Percentiles rank a stretch among this genome's conserved stretches.
phyloP scores from a whole-genome alignment of 805 yeast genomes.

The Citeromyces matritensis region DNA sequence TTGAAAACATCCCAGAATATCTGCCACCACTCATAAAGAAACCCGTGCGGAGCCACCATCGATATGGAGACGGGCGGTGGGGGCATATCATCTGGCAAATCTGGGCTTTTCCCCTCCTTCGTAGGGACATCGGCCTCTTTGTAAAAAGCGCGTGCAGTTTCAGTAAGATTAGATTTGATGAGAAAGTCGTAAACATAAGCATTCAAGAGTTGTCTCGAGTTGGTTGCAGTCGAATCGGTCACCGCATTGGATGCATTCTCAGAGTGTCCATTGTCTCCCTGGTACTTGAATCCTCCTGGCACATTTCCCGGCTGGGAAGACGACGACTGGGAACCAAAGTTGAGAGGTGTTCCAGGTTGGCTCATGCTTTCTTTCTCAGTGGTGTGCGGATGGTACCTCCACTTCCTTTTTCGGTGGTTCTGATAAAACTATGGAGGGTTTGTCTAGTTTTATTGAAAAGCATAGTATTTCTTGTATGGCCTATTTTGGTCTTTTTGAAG shows the following conservation, averaged over 20 bases:
- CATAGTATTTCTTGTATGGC: background rate
- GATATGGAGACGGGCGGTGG: constrained; percentile 35
- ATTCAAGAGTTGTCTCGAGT: constrained; percentile 48
- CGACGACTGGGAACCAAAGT: background rate
- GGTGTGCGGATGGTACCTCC: background rate
- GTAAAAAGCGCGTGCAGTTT: constrained; percentile 61
- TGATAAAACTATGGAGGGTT: background rate
- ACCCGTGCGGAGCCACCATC: constrained; percentile 80
- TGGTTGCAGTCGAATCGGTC: constrained; percentile 28
- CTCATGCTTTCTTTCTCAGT: constrained; percentile 1
- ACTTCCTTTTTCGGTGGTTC: background rate
- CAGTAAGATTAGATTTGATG: constrained; percentile 53
- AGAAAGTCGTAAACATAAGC: constrained; percentile 82
- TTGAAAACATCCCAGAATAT: constrained; percentile 89
- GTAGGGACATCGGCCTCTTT: constrained; percentile 62
- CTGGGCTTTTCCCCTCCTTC: constrained; percentile 11
- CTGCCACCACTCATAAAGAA: constrained; percentile 91
- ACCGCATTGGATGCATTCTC: constrained; percentile 12
- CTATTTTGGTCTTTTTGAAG: background rate
- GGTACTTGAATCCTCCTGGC: background rate
- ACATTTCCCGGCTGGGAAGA: background rate
- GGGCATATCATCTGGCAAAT: background rate
- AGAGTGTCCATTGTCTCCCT: background rate
- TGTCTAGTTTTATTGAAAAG: background rate
- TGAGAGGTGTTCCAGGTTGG: constrained; percentile 3